A percentile compares a stretch with the other conserved stretches of the same genome.
Conservation (phyloP, 2,329 filamentous ascomycete species). For the Periconia digitata region DNA sequence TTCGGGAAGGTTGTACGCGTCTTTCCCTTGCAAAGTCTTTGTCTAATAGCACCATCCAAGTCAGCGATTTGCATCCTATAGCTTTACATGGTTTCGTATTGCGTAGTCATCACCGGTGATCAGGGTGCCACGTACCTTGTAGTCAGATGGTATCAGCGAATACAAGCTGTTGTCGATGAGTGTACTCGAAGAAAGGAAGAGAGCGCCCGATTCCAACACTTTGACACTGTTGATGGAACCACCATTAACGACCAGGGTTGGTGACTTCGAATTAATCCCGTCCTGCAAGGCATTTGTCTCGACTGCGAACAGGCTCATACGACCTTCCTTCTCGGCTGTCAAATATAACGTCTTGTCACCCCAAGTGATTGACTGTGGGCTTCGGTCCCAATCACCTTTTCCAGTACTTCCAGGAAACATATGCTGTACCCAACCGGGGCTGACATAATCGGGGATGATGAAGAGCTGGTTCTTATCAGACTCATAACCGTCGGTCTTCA, state of each 20-base stretch:
- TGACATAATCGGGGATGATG: constrained; percentile 62
- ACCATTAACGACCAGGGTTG: constrained; percentile 35
- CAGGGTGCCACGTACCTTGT: background rate
- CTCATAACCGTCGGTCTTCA: constrained; percentile 78
- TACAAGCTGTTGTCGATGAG: constrained; percentile 74
- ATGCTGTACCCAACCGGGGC: constrained; percentile 61
- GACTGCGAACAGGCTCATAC: constrained; percentile 59
- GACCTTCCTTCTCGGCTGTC: constrained; percentile 71
- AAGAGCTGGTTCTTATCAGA: constrained; percentile 73
- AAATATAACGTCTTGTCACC: constrained; percentile 66
- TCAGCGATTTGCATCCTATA: too few relatives aligned
- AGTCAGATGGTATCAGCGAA: constrained; percentile 53
- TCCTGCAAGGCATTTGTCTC: constrained; percentile 13
- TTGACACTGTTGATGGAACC: constrained; percentile 49
- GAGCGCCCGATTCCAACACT: constrained; percentile 52
- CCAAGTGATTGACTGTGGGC: constrained; percentile 55
- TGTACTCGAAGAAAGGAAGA: constrained; percentile 70
- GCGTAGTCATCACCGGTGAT: too few relatives aligned
- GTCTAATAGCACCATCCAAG: background rate
- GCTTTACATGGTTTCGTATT: too few relatives aligned
- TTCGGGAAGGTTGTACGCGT: constrained; percentile 20
- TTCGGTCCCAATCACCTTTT: constrained; percentile 62
- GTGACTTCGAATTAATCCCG: constrained; percentile 11
- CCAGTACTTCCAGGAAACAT: constrained; percentile 65
- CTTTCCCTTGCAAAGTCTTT: background rate